Base-by-base conservation (phyloP, 2,329 filamentous ascomycete genomes). In the Delphinella strobiligena region DNA sequence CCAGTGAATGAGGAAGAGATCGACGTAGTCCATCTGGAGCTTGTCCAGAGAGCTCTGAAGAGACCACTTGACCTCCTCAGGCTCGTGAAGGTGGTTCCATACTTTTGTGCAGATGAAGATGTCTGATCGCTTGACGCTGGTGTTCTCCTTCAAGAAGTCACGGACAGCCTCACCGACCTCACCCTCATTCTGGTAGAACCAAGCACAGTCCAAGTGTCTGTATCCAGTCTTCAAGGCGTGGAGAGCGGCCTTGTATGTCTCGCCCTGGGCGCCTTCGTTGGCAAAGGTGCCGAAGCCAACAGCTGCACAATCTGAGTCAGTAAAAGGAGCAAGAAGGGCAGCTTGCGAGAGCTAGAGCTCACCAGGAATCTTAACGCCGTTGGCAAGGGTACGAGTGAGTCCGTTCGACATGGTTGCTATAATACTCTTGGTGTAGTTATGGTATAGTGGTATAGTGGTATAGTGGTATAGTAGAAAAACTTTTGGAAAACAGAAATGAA, bases 231-330 rank as follows among this genome's bases (percentile, higher is more conserved):
- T 54, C 31, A 74, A 61, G 12, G 71, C 71, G 53, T 67, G 65
- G 12, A 57, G 55, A 40, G 67, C 65, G 27, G 68, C 67, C 41
- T 62, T 66, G 63, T 77, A 76, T 33, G 71, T 71, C 61, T 76
- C 71, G 30, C 73, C 73, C 48, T 66, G 63, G 45, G 64, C 55
- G 41, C 76, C 78, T 61, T 83, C 78, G 57, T 71, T 81, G 56
- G 74, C 71, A 52, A 78, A 80, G 49, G 76, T 80, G 49, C 76
- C 76, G 51, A 80, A 80, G 18, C 76, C 76, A 22, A 80, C 61
- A 35, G 66, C 74, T 45, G 17, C 17, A 38, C 15, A n/a, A 19
- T 27, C 27, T 22, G 7, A 19, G n/a, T 16, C 16, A 16, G 15
- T 2, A 11, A 18, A 16, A 16, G 18, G 16, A 10, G 19, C 7